phyloP scores from a whole-genome alignment of 177 flowering plant genomes.

The Vitis hybrid region DNA sequence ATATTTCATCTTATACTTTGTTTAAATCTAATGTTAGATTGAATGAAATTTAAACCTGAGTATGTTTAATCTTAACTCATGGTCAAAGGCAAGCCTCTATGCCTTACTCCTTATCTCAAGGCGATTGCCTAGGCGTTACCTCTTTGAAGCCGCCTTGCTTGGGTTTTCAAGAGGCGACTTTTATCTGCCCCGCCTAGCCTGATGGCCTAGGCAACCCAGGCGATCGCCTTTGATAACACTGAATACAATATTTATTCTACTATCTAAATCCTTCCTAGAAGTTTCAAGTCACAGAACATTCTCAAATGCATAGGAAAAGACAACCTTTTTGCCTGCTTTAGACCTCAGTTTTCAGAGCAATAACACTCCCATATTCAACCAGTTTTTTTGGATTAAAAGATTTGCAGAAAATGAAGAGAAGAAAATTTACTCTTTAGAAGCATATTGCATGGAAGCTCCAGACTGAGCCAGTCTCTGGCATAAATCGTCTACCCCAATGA shows the following conservation, averaged over 20 bases:
- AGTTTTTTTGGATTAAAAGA: not conserved
- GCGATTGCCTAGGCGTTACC: too few species aligned
- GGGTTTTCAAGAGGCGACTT: too few species aligned
- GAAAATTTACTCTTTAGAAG: slow-evolving; percentile 58
- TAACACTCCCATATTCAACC: not conserved
- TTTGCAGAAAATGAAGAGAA: not conserved
- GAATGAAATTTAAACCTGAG: too few species aligned
- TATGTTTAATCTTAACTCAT: too few species aligned
- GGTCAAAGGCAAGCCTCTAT: too few species aligned
- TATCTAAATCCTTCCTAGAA: not conserved
- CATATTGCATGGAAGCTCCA: slow-evolving; percentile 70
- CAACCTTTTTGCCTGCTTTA: not conserved
- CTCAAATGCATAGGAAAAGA: not conserved
- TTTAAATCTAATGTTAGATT: too few species aligned
- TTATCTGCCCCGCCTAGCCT: too few species aligned
- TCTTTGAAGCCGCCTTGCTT: too few species aligned
- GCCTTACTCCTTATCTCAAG: too few species aligned
- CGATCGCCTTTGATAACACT: too few species aligned
- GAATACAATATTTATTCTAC: not conserved
- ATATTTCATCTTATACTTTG: too few species aligned
- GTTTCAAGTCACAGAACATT: not conserved
- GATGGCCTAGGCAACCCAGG: too few species aligned
- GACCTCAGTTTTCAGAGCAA: not conserved
- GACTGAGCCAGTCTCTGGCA: slow-evolving; percentile 50
- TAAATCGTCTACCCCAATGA: slow-evolving; percentile 59